Evolutionary conservation across 495 filamentous ascomycete species (phyloP).

Genomic region (Talaromyces borbonicus): DNA sequence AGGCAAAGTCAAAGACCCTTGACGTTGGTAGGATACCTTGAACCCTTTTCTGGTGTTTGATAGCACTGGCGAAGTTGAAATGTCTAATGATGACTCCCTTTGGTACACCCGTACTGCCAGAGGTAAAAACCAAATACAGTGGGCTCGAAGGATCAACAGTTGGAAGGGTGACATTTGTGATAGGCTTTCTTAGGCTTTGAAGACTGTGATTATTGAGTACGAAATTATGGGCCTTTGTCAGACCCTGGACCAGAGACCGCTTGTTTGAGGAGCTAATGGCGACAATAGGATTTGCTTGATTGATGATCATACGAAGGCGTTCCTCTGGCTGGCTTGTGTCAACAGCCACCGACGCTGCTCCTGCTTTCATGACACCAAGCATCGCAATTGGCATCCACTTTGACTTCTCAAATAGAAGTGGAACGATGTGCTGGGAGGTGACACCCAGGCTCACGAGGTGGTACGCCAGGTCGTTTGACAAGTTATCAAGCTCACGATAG

Average conservation of each 20-base stretch:
- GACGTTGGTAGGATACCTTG: background rate
- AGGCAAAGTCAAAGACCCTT: background rate
- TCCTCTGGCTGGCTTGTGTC: conserved; percentile 25
- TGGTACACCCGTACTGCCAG: conserved; percentile 25
- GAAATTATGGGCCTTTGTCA: background rate
- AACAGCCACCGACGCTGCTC: conserved; percentile 32
- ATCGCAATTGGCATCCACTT: too few relatives aligned
- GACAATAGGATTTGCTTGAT: background rate
- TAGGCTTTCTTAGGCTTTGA: background rate
- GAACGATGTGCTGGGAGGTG: too few relatives aligned
- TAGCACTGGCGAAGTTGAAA: conserved; percentile 5
- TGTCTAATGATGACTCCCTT: conserved; percentile 34
- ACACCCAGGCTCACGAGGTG: too few relatives aligned
- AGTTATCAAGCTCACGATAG: too few relatives aligned
- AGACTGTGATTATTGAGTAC: background rate
- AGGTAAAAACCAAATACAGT: conserved; percentile 25
- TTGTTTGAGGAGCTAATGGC: background rate
- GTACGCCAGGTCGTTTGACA: too few relatives aligned
- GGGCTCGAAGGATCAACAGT: background rate
- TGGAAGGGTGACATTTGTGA: background rate
- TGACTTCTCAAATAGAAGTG: too few relatives aligned
- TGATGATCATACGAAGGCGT: conserved; percentile 16
- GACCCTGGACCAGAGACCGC: background rate
- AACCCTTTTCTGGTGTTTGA: conserved; percentile 1
- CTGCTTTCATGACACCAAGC: conserved; percentile 18